Percentiles rank a stretch among this genome's conserved stretches.
phyloP scores from a whole-genome alignment of 2,329 filamentous ascomycete species.

The Albifimbria verrucaria region DNA sequence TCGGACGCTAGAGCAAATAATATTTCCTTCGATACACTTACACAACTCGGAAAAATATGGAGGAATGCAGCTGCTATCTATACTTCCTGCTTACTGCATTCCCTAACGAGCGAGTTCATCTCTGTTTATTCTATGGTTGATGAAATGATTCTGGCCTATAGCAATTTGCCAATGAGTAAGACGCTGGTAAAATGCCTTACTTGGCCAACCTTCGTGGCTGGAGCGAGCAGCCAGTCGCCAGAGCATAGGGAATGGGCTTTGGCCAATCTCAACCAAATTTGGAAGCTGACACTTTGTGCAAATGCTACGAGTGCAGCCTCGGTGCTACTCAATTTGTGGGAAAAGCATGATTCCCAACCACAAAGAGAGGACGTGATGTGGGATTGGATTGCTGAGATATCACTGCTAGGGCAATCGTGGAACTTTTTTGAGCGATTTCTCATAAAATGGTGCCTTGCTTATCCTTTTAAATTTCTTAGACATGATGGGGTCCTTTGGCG shows the following conservation, averaged over 20 bases:
- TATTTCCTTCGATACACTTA: background rate
- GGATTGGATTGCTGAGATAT: background rate
- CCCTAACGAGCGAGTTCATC: background rate
- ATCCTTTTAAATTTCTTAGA: no score
- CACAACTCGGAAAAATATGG: background rate
- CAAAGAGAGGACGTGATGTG: background rate
- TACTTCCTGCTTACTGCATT: background rate
- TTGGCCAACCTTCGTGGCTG: background rate
- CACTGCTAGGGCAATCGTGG: background rate
- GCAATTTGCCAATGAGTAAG: background rate
- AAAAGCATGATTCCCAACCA: background rate
- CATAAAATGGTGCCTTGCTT: no score
- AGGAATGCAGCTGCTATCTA: background rate
- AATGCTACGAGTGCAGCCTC: background rate
- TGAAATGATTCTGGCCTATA: background rate
- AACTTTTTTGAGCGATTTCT: no score
- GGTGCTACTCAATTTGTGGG: background rate
- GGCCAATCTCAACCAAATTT: background rate
- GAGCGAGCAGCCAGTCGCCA: background rate
- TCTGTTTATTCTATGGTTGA: background rate
- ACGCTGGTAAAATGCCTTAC: background rate
- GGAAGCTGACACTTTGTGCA: background rate
- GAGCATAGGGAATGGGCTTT: background rate
- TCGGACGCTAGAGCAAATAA: background rate
- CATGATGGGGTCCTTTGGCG: no score